Evolutionary conservation across 2,329 filamentous ascomycete genomes (phyloP).

Genomic region (Diaporthe helianthi): DNA sequence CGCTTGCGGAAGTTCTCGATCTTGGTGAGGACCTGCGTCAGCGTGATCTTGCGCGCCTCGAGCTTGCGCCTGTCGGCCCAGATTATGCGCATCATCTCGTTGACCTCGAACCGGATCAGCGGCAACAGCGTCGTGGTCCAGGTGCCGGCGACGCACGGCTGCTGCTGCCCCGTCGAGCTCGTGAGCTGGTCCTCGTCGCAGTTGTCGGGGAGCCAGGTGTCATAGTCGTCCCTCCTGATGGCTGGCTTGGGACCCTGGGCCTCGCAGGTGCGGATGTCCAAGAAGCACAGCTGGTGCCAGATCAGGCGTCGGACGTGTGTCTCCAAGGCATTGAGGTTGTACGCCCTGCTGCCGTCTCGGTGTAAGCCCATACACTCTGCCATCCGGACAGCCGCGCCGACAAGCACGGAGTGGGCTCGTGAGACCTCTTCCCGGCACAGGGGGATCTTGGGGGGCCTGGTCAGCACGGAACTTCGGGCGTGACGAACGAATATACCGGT

Average conservation of each 20-base stretch:
- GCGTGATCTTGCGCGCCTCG: conserved; percentile 64
- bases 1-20: conserved; percentile 71
- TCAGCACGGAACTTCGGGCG: conserved; percentile 40
- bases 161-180: conserved; percentile 47
- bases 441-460: conserved; percentile 59
- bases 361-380: conserved; percentile 82
- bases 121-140: conserved; percentile 75
- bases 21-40: conserved; percentile 71
- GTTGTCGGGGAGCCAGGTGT: conserved; percentile 75
- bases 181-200: conserved; percentile 71
- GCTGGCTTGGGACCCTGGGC: conserved; percentile 74
- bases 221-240: conserved; percentile 77
- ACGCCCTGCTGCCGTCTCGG: conserved; percentile 68
- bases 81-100: conserved; percentile 74
- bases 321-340: conserved; percentile 71
- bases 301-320: conserved; percentile 74
- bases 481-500: no score
- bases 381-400: conserved; percentile 75
- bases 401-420: conserved; percentile 74
- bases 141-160: conserved; percentile 51
- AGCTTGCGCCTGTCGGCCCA: conserved; percentile 74
- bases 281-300: conserved; percentile 80
- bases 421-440: conserved; percentile 77
- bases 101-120: conserved; percentile 74
- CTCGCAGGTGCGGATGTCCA: conserved; percentile 78